Conservation (phyloP, 75 land plant species). For the Selaginella moellendorffii region DNA sequence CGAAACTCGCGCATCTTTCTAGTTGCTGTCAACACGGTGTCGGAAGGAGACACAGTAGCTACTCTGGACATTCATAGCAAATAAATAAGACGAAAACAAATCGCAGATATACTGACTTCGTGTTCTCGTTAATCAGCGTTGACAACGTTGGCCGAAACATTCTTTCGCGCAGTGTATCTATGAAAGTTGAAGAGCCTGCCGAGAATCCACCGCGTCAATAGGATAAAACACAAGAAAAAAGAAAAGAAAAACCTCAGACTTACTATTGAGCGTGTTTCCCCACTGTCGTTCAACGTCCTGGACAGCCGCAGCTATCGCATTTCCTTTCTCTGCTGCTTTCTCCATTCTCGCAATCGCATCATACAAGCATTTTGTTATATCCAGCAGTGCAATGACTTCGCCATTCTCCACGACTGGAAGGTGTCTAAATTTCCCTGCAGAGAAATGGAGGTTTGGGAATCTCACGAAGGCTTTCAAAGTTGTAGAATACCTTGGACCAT, state of each 20-base stretch:
- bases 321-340: slow-evolving; percentile 88
- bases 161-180: slow-evolving; percentile 62
- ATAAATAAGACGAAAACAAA: too few relatives aligned
- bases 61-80: slow-evolving; percentile 38
- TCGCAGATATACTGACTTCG: too few relatives aligned
- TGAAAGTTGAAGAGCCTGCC: slow-evolving; percentile 55
- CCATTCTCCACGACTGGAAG: slow-evolving; percentile 90
- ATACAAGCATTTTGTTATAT: slow-evolving; percentile 78
- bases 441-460: too few relatives aligned
- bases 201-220: not conserved
- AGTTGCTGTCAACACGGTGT: slow-evolving; percentile 66
- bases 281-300: slow-evolving; percentile 80
- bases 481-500: slow-evolving; percentile 83
- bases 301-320: slow-evolving; percentile 88
- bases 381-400: slow-evolving; percentile 73
- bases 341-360: slow-evolving; percentile 89
- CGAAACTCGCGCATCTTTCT: slow-evolving; percentile 74
- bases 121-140: slow-evolving; percentile 48
- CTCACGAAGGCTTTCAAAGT: too few relatives aligned
- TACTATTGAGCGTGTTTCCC: slow-evolving; percentile 56
- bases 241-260: slow-evolving; percentile 10
- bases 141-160: slow-evolving; percentile 89
- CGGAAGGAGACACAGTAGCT: slow-evolving; percentile 68
- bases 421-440: slow-evolving; percentile 75
- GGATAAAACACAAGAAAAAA: not conserved